Evolutionary conservation across 495 filamentous ascomycete genomes (phyloP).

Genomic region (Hypoxylon rickii): DNA sequence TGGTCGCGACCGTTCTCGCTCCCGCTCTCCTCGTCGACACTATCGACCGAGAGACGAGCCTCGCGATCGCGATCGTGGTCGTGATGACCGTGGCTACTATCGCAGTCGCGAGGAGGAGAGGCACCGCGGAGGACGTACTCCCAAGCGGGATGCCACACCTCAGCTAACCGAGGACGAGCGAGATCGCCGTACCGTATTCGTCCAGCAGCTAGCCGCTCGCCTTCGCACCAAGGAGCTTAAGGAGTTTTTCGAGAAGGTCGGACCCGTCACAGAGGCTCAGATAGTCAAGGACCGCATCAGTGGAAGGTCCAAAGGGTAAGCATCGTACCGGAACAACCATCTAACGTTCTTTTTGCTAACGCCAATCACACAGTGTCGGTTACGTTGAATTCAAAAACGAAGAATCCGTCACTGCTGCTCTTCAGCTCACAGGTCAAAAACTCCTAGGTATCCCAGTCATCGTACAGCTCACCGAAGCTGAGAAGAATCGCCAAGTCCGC

Average conservation of each 20-base stretch:
- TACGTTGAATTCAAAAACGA: slow-evolving; percentile 99
- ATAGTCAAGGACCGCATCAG: slow-evolving; percentile 99
- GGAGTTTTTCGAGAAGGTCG: slow-evolving; percentile 94
- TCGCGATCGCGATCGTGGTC: slow-evolving; percentile 57
- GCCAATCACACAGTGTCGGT: slow-evolving; percentile 75
- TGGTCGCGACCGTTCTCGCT: slow-evolving; percentile 68
- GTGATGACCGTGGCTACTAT: slow-evolving; percentile 49
- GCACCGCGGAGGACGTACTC: slow-evolving; percentile 55
- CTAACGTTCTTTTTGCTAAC: slow-evolving; percentile 1
- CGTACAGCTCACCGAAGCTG: slow-evolving; percentile 95
- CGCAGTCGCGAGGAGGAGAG: slow-evolving; percentile 60
- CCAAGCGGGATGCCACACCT: slow-evolving; percentile 54
- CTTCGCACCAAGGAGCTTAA: slow-evolving; percentile 91
- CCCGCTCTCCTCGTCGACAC: slow-evolving; percentile 76
- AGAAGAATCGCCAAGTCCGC: slow-evolving; percentile 97
- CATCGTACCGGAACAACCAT: slow-evolving; percentile 16
- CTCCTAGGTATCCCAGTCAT: slow-evolving; percentile 99
- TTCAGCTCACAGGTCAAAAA: slow-evolving; percentile 98
- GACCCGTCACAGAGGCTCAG: slow-evolving; percentile 95
- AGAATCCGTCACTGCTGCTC: slow-evolving; percentile 88
- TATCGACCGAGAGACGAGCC: slow-evolving; percentile 72
- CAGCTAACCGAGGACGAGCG: slow-evolving; percentile 93
- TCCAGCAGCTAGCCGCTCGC: slow-evolving; percentile 94
- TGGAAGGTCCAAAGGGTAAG: slow-evolving; percentile 95
- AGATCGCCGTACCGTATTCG: slow-evolving; percentile 95